Evolutionary conservation across 345 rosid species (phyloP).

Genomic region (Lepidium africanum): DNA sequence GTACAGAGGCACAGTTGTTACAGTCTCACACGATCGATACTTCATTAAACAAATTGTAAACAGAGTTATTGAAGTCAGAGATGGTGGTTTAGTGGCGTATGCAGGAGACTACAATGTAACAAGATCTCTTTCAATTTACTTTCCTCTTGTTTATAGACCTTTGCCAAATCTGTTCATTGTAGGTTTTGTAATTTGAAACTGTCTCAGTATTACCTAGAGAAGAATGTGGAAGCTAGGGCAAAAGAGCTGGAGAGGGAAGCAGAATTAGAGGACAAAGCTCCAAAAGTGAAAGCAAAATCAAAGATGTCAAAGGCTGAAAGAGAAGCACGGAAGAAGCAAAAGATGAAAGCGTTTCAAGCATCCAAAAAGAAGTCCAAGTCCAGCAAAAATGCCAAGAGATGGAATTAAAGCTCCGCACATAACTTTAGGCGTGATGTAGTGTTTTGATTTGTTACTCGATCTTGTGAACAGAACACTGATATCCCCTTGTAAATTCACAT

Average conservation of each 20-base stretch:
- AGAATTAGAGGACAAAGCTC: conserved; percentile 75
- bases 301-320: conserved; percentile 97
- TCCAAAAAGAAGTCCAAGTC: conserved; percentile 73
- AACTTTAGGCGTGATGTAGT: neutral
- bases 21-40: conserved; percentile 85
- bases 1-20: conserved; percentile 73
- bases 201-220: conserved; percentile 78
- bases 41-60: conserved; percentile 91
- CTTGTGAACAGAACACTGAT: too few species aligned
- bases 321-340: conserved; percentile 87
- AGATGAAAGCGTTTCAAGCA: conserved; percentile 63
- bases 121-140: neutral
- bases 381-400: conserved; percentile 68
- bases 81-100: conserved; percentile 58
- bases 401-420: conserved; percentile 43
- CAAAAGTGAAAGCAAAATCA: conserved; percentile 84
- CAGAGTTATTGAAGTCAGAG: conserved; percentile 79
- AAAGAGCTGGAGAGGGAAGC: conserved; percentile 69
- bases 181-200: neutral
- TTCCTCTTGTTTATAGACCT: neutral
- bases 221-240: conserved; percentile 78
- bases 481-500: neutral
- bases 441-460: neutral
- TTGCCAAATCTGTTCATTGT: neutral
- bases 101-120: conserved; percentile 79